Evolutionary conservation across 2,329 filamentous ascomycete species (phyloP).

Genomic region (Fusarium fujikuroi): DNA sequence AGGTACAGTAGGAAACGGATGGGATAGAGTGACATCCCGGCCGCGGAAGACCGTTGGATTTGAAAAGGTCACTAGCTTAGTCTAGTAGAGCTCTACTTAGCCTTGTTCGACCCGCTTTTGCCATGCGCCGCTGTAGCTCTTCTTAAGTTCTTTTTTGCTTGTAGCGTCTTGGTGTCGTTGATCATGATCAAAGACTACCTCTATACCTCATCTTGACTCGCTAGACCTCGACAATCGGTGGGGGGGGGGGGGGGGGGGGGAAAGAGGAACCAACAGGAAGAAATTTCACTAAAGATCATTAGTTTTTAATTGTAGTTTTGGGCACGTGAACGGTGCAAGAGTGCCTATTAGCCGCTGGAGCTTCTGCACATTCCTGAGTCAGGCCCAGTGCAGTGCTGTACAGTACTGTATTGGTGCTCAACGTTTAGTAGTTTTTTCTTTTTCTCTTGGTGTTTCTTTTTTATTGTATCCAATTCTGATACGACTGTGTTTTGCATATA

Average conservation of each 20-base stretch:
- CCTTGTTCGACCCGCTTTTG: constrained; percentile 21
- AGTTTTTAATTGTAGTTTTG: constrained; percentile 12
- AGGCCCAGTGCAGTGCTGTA: neutral
- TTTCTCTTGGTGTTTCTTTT: neutral
- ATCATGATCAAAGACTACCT: neutral
- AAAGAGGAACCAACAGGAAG: neutral
- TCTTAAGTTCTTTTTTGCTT: neutral
- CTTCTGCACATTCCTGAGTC: constrained; percentile 34
- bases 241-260: too few relatives aligned
- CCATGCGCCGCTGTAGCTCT: constrained; percentile 5
- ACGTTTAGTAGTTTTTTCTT: constrained; percentile 16
- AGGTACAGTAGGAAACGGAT: neutral
- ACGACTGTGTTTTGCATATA: neutral
- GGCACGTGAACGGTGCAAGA: neutral
- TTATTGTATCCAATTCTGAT: constrained; percentile 3
- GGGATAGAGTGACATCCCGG: constrained; percentile 17
- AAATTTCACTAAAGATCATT: neutral
- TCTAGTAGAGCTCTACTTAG: neutral
- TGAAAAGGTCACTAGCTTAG: neutral
- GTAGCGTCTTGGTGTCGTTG: constrained; percentile 1
- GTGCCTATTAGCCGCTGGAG: neutral
- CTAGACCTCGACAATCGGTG: constrained; percentile 9
- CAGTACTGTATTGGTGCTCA: neutral
- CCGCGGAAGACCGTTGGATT: constrained; percentile 20
- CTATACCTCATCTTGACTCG: constrained; percentile 9